Percentiles rank a stretch among this genome's conserved stretches.
Evolutionary conservation across 2,329 filamentous ascomycete genomes (phyloP).

Genomic region (Purpureocillium lavendulum): DNA sequence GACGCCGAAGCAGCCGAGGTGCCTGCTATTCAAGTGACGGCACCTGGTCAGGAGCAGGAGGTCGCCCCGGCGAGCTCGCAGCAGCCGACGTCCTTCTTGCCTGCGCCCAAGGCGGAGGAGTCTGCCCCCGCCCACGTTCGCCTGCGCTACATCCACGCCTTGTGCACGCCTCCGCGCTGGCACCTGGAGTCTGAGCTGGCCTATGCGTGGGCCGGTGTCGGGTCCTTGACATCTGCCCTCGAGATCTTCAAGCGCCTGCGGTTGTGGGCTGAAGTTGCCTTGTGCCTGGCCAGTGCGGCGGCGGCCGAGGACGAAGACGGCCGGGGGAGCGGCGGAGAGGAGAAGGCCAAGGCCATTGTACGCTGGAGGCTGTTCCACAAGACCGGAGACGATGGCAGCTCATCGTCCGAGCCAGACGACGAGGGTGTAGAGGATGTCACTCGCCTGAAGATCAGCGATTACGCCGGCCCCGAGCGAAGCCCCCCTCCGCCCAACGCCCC

Average conservation of each 20-base stretch:
- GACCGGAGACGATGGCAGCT: constrained; percentile 27
- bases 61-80: constrained; percentile 9
- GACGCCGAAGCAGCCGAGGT: constrained; percentile 22
- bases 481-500: constrained; percentile 76
- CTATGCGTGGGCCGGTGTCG: constrained; percentile 82
- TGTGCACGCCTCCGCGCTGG: constrained; percentile 83
- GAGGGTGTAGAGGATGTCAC: constrained; percentile 45
- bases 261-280: constrained; percentile 89
- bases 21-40: constrained; percentile 37
- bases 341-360: constrained; percentile 70
- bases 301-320: constrained; percentile 49
- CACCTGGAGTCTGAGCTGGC: constrained; percentile 91
- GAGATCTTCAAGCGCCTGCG: constrained; percentile 93
- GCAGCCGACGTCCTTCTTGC: constrained; percentile 71
- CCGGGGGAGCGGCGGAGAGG: constrained; percentile 55
- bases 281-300: constrained; percentile 66
- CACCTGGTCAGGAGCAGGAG: constrained; percentile 23
- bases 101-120: constrained; percentile 64
- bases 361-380: constrained; percentile 71
- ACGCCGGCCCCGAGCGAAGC: constrained; percentile 53
- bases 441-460: constrained; percentile 44
- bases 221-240: constrained; percentile 79
- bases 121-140: constrained; percentile 70
- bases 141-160: constrained; percentile 73
- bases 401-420: constrained; percentile 34